Evolutionary conservation across 1,284 basidiomycete species (phyloP).

Genomic region (Boletellus deceptivus): DNA sequence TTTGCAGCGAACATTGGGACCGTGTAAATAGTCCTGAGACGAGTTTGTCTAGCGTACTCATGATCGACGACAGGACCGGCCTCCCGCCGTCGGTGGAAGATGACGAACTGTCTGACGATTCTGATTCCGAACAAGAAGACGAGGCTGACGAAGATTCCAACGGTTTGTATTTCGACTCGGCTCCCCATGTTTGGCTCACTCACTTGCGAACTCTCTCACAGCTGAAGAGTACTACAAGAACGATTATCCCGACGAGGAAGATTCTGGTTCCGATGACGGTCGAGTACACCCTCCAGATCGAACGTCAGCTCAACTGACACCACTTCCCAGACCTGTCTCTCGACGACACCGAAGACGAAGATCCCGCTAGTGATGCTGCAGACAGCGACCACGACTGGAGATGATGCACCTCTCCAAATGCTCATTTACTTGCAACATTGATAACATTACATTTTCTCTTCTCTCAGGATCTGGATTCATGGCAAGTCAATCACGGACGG

Average conservation of each 20-base stretch:
- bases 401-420: conserved; percentile 11
- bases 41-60: conserved; percentile 6
- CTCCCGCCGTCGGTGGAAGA: conserved; percentile 56
- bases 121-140: conserved; percentile 65
- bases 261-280: conserved; percentile 43
- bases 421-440: conserved; percentile 8
- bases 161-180: conserved; percentile 40
- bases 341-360: conserved; percentile 26
- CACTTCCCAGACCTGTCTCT: conserved; percentile 26
- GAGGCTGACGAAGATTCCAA: conserved; percentile 82
- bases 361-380: conserved; percentile 12
- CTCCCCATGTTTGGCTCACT: background rate
- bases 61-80: conserved; percentile 48
- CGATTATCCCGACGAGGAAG: conserved; percentile 76
- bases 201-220: conserved; percentile 27
- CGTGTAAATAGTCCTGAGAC: conserved; percentile 43
- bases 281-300: conserved; percentile 28
- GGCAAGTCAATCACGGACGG: conserved; percentile 21
- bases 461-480: conserved; percentile 18
- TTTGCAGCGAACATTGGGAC: conserved; percentile 59
- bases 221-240: conserved; percentile 81
- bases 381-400: conserved; percentile 32
- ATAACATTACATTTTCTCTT: conserved; percentile 22
- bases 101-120: conserved; percentile 42
- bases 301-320: conserved; percentile 4